These are phyloP conservation scores for Talaromyces sp. DNA, from an alignment of 2,329 filamentous ascomycete genomes.

Conservation along the genomic window DNA sequence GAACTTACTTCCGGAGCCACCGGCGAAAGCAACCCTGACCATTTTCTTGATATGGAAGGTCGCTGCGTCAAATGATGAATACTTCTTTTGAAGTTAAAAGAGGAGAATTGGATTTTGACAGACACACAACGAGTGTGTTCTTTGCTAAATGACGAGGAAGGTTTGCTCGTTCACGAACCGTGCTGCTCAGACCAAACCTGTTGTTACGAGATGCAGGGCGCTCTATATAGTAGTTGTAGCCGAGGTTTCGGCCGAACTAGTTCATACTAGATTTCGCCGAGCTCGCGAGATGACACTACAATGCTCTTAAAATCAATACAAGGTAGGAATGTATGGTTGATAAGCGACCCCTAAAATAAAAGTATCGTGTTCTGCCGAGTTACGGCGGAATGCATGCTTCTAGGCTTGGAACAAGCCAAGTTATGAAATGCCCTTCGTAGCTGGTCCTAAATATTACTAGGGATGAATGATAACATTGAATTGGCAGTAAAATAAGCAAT, in stretches of 20 bases:
- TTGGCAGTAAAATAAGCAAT: too few relatives aligned
- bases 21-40: slow-evolving; percentile 44
- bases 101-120: neutral
- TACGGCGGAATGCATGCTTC: neutral
- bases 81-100: neutral
- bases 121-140: neutral
- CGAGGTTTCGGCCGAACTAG: neutral
- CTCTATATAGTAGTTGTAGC: neutral
- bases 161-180: too few relatives aligned
- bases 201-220: neutral
- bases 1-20: slow-evolving; percentile 42
- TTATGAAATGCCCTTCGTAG: too few relatives aligned
- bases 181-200: neutral
- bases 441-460: too few relatives aligned
- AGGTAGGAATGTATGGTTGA: neutral
- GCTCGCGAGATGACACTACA: neutral
- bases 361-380: neutral
- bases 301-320: neutral
- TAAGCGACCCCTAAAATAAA: neutral
- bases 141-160: neutral
- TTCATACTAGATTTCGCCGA: neutral
- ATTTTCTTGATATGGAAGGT: slow-evolving; percentile 15
- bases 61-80: neutral
- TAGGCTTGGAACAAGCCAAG: too few relatives aligned
- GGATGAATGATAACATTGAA: too few relatives aligned